A percentile compares a stretch with the other conserved stretches of the same genome.
Conservation (phyloP, 768 basidiomycete genomes). For the Amanita molliuscula region DNA sequence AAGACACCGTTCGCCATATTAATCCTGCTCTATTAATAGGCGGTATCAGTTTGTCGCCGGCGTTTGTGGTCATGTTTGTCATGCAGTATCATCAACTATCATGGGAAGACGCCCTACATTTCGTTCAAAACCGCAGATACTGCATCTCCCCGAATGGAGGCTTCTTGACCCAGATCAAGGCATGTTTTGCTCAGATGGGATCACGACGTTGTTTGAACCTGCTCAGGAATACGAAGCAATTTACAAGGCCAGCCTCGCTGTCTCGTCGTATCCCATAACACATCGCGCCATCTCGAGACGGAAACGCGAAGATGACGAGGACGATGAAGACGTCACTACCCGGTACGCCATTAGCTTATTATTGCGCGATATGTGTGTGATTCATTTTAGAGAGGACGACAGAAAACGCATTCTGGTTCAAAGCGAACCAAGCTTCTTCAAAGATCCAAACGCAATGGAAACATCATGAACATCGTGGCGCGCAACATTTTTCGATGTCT, state of each 20-base stretch:
- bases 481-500: constrained; percentile 8
- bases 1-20: not conserved
- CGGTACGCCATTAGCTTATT: constrained; percentile 16
- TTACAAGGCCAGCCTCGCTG: constrained; percentile 67
- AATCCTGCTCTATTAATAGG: constrained; percentile 30
- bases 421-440: constrained; percentile 14
- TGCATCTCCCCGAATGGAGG: constrained; percentile 91
- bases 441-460: constrained; percentile 41
- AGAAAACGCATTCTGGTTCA: constrained; percentile 36
- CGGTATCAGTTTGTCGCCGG: constrained; percentile 79
- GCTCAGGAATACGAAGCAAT: constrained; percentile 87
- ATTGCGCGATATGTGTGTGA: not conserved
- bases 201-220: not conserved
- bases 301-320: constrained; percentile 70
- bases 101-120: constrained; percentile 83
- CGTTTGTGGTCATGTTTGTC: constrained; percentile 89
- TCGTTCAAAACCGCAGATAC: constrained; percentile 85
- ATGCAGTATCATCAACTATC: constrained; percentile 77
- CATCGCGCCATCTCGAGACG: constrained; percentile 41
- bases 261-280: constrained; percentile 44
- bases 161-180: constrained; percentile 89
- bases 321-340: constrained; percentile 36
- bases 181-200: constrained; percentile 16
- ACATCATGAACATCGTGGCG: constrained; percentile 20
- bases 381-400: constrained; percentile 27